Base-by-base conservation (phyloP, 139 green algal species). In the Trebouxia sp. region DNA sequence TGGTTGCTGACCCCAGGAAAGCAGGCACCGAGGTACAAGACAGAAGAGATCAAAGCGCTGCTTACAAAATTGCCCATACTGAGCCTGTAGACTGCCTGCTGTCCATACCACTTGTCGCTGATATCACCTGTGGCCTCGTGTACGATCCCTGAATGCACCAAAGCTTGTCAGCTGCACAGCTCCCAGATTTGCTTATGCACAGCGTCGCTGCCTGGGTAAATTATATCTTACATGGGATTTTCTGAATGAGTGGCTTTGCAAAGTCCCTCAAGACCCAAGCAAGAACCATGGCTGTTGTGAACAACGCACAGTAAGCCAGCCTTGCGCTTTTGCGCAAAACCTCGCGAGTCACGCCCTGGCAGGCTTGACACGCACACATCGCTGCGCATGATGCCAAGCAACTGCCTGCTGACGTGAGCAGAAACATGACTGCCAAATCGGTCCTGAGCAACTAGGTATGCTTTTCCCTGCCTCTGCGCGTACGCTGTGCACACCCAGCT, bases 71-170 rank as follows among this genome's bases (percentile, higher is more conserved):
- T 98, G 56, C 96, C 96, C 84, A 99, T 90, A 83, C 86, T 94
- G 81, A 99, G 83, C 26, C 96, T 90, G 79, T 98, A 98, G 5
- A 99, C 96, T 14, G 96, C 96, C 81, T 99, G 96, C 84, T 94
- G 89, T 0, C 97, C 96, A 84, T 95, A 99, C 92, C 94, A 99
- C 62, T 90, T 83, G 58, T 97, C 91, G 76, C 80, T 89, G 8
- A 83, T 79, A 6, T 87, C 81, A 7, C 50, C 42, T 45, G 42
- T 10, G 28, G 79, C 75, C 51, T 88, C 65, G 5, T 83, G 79
- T 9, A 93, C 41, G 42, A 94, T 94, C 91, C 90, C 89, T 92
- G 86, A 65, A 82, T 12, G 28, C 22, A 58, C 28, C 30, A 15
- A 41, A 1, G 5, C 26, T 37, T 24, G 30, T 30, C 35, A 10